phyloP scores from a whole-genome alignment of 1,284 basidiomycete genomes.

The Bondarzewia mesenterica region DNA sequence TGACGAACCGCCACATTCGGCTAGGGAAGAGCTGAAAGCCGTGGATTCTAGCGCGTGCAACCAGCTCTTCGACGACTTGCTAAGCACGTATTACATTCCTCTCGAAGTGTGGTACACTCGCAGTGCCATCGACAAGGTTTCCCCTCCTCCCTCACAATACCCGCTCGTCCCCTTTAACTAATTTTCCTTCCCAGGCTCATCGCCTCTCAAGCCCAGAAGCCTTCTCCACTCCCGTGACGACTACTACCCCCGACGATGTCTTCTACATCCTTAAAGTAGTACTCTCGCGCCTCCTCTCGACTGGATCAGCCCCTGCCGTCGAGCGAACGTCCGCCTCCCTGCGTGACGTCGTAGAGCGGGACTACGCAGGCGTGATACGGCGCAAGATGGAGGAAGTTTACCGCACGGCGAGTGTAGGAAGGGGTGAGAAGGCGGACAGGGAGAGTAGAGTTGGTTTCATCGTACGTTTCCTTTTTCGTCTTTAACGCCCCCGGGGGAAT shows the following conservation, averaged over 20 bases:
- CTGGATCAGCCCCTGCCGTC: conserved; percentile 58
- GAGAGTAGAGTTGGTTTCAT: conserved; percentile 76
- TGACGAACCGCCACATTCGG: conserved; percentile 6
- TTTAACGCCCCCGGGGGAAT: too few relatives aligned
- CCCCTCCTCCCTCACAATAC: conserved; percentile 6
- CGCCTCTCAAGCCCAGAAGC: conserved; percentile 60
- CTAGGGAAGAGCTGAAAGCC: conserved; percentile 20
- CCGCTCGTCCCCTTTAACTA: conserved; percentile 5
- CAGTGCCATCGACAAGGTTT: conserved; percentile 82
- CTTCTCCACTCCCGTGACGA: conserved; percentile 50
- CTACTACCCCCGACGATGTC: conserved; percentile 84
- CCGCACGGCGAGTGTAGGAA: conserved; percentile 41
- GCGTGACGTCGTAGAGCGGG: conserved; percentile 68
- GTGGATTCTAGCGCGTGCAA: conserved; percentile 51
- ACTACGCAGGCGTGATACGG: conserved; percentile 73
- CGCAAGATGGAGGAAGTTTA: conserved; percentile 87
- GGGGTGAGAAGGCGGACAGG: conserved; percentile 67
- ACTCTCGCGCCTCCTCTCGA: conserved; percentile 65
- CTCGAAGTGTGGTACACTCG: conserved; percentile 91
- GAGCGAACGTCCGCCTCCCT: conserved; percentile 55
- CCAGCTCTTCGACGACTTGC: conserved; percentile 58
- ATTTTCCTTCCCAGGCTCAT: conserved; percentile 47
- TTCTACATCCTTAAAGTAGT: conserved; percentile 91
- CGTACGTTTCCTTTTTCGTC: conserved; percentile 36
- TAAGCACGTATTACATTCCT: conserved; percentile 76